These are phyloP conservation scores for Collybia sp. DNA, from an alignment of 768 basidiomycete genomes.

Conservation along the genomic window DNA sequence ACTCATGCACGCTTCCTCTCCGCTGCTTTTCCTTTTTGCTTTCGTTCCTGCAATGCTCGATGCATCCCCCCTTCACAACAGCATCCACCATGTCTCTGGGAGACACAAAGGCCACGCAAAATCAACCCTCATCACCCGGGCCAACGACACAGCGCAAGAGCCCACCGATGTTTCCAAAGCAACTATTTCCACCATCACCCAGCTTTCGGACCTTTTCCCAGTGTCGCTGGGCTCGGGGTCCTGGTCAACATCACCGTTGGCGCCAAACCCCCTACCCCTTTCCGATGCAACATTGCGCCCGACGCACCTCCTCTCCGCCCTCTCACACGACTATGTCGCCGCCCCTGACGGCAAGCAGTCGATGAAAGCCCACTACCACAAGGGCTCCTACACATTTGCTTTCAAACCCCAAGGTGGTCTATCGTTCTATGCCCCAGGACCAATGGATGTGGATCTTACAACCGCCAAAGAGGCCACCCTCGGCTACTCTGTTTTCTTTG, in stretches of 20 bases:
- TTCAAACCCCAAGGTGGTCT: conserved; percentile 50
- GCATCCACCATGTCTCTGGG: no score
- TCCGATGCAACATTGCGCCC: conserved; percentile 41
- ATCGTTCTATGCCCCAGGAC: conserved; percentile 70
- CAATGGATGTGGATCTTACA: conserved; percentile 43
- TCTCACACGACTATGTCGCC: conserved; percentile 35
- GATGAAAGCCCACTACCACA: conserved; percentile 49
- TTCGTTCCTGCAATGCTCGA: no score
- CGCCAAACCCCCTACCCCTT: conserved; percentile 29
- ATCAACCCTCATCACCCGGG: conserved; percentile 1
- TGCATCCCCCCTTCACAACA: no score
- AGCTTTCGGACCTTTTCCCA: conserved; percentile 38
- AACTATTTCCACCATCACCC: conserved; percentile 9
- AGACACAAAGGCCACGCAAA: no score
- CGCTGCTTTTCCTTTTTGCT: no score
- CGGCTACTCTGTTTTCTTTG: conserved; percentile 58
- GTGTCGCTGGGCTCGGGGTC: conserved; percentile 25
- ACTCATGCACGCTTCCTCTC: no score
- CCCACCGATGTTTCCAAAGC: conserved; percentile 8
- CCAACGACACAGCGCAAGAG: background rate
- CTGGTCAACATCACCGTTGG: conserved; percentile 42
- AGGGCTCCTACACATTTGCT: conserved; percentile 52
- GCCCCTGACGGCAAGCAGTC: conserved; percentile 47
- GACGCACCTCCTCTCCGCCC: conserved; percentile 26
- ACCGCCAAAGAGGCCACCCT: conserved; percentile 65